Base-by-base conservation (phyloP, 371 early-diverging fungal genomes). In the Basidiobolus meristosporus region DNA sequence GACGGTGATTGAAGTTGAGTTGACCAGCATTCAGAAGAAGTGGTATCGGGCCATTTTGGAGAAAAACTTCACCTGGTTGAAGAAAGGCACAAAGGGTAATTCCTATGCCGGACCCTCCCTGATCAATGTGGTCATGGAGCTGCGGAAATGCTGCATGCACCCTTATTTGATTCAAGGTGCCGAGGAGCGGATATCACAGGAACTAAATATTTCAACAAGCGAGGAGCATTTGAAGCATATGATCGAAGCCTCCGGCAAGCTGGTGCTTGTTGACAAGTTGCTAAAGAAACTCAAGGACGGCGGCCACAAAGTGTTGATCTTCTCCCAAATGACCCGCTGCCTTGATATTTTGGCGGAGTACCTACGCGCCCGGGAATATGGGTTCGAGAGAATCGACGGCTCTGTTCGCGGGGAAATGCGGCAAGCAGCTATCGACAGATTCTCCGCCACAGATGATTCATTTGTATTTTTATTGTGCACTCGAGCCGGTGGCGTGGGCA, bases 341-440 rank as follows among this genome's bases (percentile, higher is more conserved):
- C 38, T 95, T 46, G 93, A 95, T 57, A 68, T 98, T 17, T 62
- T 93, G 36, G 82, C 82, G 47, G 74, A 26, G 77, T 77, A 9
- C 1, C 5, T 36, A 23, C 11, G 26, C 11, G 3, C 20, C 10
- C 9, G 17, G 31, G 73, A 78, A 31, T 85, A 87, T 48, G 88
- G 87, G 52, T 56, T 83, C 43, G 65, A 66, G 22, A 73, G 90
- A 31, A 93, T 92, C 42, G 93, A 93, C 51, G 98, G 87, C 14
- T 67, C 73, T 41, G 65, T 85, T 20, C 73, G 88, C 19, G 84
- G 86, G 22, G 92, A 90, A 31, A 63, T 77, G 45, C 70, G 98
- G n/a, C 95, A 95, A 54, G 87, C 87, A 14, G 80, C 90, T 6
- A 93, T 98, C 54, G 92, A 93, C 57, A 70, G 91, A 19, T 98